Percentiles rank a stretch among this genome's conserved stretches.
Conservation (phyloP, 78 protist species). For the Neovahlkampfia damariscottae region DNA sequence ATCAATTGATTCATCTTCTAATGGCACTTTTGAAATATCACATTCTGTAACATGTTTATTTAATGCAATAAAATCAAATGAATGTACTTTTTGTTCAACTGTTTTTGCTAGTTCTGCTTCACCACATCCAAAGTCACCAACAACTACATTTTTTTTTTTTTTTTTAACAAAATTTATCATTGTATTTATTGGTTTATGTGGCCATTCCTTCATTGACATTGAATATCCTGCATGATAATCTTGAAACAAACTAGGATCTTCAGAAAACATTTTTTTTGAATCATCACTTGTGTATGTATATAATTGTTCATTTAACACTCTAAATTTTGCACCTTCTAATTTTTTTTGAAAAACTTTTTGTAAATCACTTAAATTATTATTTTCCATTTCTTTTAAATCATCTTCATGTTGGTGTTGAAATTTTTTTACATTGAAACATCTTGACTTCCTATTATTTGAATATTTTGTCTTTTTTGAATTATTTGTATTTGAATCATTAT, state of each 20-base stretch:
- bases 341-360: background rate
- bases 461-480: no score
- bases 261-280: constrained; percentile 28
- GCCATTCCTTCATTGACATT: constrained; percentile 59
- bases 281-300: constrained; percentile 44
- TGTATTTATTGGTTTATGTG: constrained; percentile 53
- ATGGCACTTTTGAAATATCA: constrained; percentile 63
- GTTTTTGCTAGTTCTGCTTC: constrained; percentile 52
- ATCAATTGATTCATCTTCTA: constrained; percentile 34
- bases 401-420: no score
- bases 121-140: constrained; percentile 85
- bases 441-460: no score
- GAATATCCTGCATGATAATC: constrained; percentile 56
- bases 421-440: no score
- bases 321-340: constrained; percentile 22
- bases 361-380: background rate
- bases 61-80: constrained; percentile 64
- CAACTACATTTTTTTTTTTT: background rate
- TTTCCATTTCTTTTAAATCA: no score
- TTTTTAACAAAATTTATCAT: constrained; percentile 16
- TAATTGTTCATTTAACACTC: constrained; percentile 64
- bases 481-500: no score
- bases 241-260: constrained; percentile 39
- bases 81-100: constrained; percentile 36
- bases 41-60: constrained; percentile 61